Evolutionary conservation across 2,329 filamentous ascomycete species (phyloP).

Genomic region (Pseudogymnoascus destructans): DNA sequence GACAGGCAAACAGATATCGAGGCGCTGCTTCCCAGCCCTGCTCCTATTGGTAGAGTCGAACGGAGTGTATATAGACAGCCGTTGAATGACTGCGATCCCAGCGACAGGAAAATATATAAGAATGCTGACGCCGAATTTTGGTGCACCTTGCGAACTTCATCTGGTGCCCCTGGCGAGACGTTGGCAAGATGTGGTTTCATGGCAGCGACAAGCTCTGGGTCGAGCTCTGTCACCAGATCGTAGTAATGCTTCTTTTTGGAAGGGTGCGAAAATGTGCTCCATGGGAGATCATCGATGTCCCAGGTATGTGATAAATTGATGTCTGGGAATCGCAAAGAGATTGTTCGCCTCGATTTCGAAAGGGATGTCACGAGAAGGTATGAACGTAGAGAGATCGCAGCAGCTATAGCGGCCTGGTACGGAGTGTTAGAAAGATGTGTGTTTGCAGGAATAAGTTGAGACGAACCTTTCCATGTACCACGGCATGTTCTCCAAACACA

Average conservation of each 20-base stretch:
- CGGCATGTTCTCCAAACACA: constrained; percentile 92
- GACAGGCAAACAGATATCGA: constrained; percentile 84
- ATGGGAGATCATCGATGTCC: constrained; percentile 86
- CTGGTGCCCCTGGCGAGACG: constrained; percentile 54
- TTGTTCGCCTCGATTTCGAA: constrained; percentile 79
- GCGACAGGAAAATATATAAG: constrained; percentile 81
- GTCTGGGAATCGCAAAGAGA: constrained; percentile 82
- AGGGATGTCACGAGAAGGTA: constrained; percentile 93
- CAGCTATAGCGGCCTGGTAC: constrained; percentile 71
- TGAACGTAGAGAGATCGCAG: constrained; percentile 85
- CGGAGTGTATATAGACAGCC: constrained; percentile 82
- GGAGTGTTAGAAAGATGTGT: background rate
- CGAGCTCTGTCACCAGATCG: constrained; percentile 71
- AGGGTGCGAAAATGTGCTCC: constrained; percentile 65
- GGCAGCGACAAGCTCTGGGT: constrained; percentile 66
- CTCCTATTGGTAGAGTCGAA: constrained; percentile 85
- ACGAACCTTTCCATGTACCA: constrained; percentile 85
- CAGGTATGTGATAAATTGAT: constrained; percentile 82
- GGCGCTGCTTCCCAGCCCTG: constrained; percentile 85
- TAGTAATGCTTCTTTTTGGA: constrained; percentile 93
- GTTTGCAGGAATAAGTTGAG: background rate
- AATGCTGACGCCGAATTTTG: constrained; percentile 71
- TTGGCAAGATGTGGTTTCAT: constrained; percentile 64
- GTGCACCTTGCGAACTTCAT: constrained; percentile 71
- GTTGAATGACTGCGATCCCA: constrained; percentile 66